Percentiles rank a stretch among this genome's conserved stretches.
These are phyloP conservation scores for Leccinum fuscescens DNA, from an alignment of 1,284 basidiomycete genomes.

Conservation along the genomic window DNA sequence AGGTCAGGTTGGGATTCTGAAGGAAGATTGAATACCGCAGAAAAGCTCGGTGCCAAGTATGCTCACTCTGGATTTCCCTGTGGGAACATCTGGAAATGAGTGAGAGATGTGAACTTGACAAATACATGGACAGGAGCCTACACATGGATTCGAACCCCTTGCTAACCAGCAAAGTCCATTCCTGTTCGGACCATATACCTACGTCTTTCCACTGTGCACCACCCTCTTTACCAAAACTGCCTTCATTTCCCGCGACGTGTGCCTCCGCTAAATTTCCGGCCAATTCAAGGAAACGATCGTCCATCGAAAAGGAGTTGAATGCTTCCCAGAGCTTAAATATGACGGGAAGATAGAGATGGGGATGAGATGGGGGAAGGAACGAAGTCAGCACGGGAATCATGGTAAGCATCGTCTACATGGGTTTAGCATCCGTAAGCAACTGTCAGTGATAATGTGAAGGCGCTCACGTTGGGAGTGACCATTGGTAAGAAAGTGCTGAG, in stretches of 20 bases:
- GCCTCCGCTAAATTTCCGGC: slow-evolving; percentile 76
- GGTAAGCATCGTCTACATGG: slow-evolving; percentile 54
- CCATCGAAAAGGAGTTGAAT: slow-evolving; percentile 77
- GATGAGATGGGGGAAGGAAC: slow-evolving; percentile 72
- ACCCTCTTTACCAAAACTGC: slow-evolving; percentile 52
- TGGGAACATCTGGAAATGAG: slow-evolving; percentile 59
- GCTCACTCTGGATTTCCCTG: slow-evolving; percentile 62
- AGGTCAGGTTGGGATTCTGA: slow-evolving; percentile 63
- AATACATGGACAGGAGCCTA: slow-evolving; percentile 39
- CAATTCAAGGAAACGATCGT: slow-evolving; percentile 84
- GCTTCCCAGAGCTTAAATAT: slow-evolving; percentile 85
- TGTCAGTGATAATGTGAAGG: not conserved
- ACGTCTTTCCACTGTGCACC: slow-evolving; percentile 71
- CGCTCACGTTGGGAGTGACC: slow-evolving; percentile 26
- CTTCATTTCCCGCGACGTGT: slow-evolving; percentile 65
- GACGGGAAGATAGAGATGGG: slow-evolving; percentile 67
- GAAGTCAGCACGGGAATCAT: slow-evolving; percentile 73
- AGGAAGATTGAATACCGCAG: slow-evolving; percentile 7
- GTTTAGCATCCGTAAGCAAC: not conserved
- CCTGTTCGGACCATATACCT: slow-evolving; percentile 84
- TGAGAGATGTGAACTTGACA: slow-evolving; percentile 45
- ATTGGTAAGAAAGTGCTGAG: slow-evolving; percentile 71
- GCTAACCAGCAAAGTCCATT: slow-evolving; percentile 85
- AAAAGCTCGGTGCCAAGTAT: not conserved
- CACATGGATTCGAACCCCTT: slow-evolving; percentile 89